Base-by-base conservation (phyloP, 2,329 filamentous ascomycete species). In the Nemania sp. region DNA sequence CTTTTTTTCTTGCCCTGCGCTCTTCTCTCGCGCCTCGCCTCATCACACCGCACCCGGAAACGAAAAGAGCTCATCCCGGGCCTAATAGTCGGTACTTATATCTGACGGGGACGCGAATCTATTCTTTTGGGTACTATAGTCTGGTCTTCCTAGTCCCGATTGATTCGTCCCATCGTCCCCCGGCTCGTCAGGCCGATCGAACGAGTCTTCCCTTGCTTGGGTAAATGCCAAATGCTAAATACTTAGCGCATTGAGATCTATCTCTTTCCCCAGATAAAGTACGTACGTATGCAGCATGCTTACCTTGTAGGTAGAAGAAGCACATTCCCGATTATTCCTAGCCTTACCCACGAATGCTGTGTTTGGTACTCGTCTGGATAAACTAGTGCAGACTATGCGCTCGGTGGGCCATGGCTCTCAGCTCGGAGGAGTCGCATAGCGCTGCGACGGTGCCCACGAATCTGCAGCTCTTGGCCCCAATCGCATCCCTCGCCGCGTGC, bases 391-490 rank as follows among this genome's bases (percentile, higher is more conserved):
- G 26, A 49, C 37, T 41, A 41, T 39, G 6, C 26, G 28, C 23
- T 31, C 24, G n/a, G 52, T 46, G 36, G 46, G 34, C 41, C 53
- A 26, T 22, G n/a, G 20, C 44, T 52, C 48, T 52, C 48, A 42
- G 41, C 48, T 52, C 23, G 20, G 47, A 42, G 41, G 47, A 55
- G 40, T 31, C 20, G 39, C 39, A 43, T 52, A 49, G 55, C 48
- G 52, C 19, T 49, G 44, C 43, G 48, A 52, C 36, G 48, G 55
- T 57, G 50, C 46, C 47, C 43, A 26, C 30, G 50, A 40, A 37
- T 48, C 52, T 24, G 43, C 51, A 43, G 24, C 37, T 57, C 52
- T 48, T 56, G 43, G 46, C 55, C 52, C 55, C 55, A 55, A 52
- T 57, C 47, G 43, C 51, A 49, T 54, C 51, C 37, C 47, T 5